Conservation (phyloP, 2,329 filamentous ascomycete genomes). For the Ramularia endophylla region DNA sequence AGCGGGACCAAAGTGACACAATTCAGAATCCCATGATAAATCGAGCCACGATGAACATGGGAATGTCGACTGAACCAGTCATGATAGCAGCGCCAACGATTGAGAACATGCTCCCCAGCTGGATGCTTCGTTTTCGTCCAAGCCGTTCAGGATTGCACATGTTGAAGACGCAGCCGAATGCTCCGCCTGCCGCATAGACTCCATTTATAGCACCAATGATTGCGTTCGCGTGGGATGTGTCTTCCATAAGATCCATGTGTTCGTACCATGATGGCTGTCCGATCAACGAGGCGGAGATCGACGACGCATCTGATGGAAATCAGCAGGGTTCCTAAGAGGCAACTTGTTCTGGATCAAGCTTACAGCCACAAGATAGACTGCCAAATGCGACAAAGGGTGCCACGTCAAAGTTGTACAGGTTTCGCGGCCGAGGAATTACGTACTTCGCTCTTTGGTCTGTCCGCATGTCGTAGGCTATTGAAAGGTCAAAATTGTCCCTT, state of each 20-base stretch:
- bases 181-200: conserved; percentile 10
- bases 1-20: conserved; percentile 6
- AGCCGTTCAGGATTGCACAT: conserved; percentile 6
- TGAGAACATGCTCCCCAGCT: conserved; percentile 6
- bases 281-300: conserved; percentile 4
- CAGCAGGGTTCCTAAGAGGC: not conserved
- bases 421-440: not conserved
- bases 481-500: no score
- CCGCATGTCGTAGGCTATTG: no score
- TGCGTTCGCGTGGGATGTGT: conserved; percentile 2
- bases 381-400: conserved; percentile 11
- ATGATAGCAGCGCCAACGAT: conserved; percentile 10
- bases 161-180: conserved; percentile 6
- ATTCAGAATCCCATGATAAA: conserved; percentile 8
- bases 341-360: no score
- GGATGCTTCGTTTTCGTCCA: conserved; percentile 10
- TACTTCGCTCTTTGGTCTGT: not conserved
- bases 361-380: conserved; percentile 11
- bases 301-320: not conserved
- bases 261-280: conserved; percentile 8
- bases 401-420: conserved; percentile 10
- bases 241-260: conserved; percentile 4
- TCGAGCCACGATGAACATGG: conserved; percentile 8
- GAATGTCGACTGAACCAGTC: conserved; percentile 6
- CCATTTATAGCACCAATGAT: conserved; percentile 8